A percentile compares a stretch with the other conserved stretches of the same genome.
phyloP scores from a whole-genome alignment of 2,329 filamentous ascomycete genomes.

The Epichloe coenophiala region DNA sequence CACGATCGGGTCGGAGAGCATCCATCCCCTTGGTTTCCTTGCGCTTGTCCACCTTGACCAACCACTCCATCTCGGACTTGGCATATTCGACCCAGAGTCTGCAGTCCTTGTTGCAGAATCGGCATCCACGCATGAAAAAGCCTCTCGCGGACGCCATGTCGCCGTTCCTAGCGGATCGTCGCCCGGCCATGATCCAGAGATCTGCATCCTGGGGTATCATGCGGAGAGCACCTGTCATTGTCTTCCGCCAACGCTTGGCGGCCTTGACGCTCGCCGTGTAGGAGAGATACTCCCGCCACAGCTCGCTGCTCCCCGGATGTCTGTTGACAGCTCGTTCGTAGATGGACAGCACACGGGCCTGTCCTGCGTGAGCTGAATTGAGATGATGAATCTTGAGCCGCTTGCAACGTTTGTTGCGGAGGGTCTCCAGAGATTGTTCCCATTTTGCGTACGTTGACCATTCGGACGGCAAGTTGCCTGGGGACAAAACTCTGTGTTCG shows the following conservation, averaged over 20 bases:
- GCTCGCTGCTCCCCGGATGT: conserved; percentile 60
- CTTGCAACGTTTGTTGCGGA: conserved; percentile 72
- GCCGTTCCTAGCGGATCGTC: conserved; percentile 61
- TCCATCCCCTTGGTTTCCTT: conserved; percentile 36
- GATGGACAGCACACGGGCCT: conserved; percentile 76
- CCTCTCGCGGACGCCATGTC: conserved; percentile 79
- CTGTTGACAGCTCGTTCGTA: conserved; percentile 76
- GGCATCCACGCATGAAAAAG: conserved; percentile 76
- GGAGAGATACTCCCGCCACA: conserved; percentile 86
- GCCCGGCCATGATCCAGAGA: conserved; percentile 78
- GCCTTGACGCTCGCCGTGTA: conserved; percentile 60
- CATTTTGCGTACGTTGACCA: conserved; percentile 72
- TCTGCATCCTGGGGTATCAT: conserved; percentile 74
- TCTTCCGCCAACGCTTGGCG: conserved; percentile 50
- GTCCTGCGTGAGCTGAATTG: conserved; percentile 55
- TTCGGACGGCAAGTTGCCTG: conserved; percentile 62
- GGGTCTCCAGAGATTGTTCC: conserved; percentile 56
- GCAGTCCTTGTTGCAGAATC: conserved; percentile 70
- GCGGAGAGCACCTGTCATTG: conserved; percentile 57
- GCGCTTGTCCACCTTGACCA: conserved; percentile 66
- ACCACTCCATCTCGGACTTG: conserved; percentile 82
- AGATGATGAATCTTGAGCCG: conserved; percentile 60
- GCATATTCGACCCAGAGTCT: conserved; percentile 82
- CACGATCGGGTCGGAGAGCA: conserved; percentile 31
- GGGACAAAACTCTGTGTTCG: conserved; percentile 79